These are phyloP conservation scores for Zangia roseola DNA, from an alignment of 768 basidiomycete species.

Conservation along the genomic window DNA sequence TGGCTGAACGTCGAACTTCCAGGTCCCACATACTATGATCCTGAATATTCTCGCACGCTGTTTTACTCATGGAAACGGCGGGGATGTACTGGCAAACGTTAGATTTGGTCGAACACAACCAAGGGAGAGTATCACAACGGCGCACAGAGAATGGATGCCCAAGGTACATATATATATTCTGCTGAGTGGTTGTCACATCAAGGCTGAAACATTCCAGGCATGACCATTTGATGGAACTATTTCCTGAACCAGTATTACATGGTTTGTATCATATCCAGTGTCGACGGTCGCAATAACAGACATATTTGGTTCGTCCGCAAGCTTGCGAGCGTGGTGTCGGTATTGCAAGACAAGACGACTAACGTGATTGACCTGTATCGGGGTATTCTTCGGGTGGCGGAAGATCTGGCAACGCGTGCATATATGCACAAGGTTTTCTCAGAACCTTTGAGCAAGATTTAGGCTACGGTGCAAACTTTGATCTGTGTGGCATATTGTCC, in stretches of 20 bases:
- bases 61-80: conserved; percentile 98
- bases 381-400: conserved; percentile 80
- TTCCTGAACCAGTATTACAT: conserved; percentile 94
- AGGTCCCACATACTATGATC: conserved; percentile 91
- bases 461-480: conserved; percentile 65
- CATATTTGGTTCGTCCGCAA: conserved; percentile 95
- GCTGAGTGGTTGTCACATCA: not conserved
- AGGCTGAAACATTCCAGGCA: conserved; percentile 51
- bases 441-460: conserved; percentile 73
- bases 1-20: conserved; percentile 98
- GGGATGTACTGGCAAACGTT: conserved; percentile 95
- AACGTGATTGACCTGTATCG: conserved; percentile 88
- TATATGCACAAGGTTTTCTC: conserved; percentile 84
- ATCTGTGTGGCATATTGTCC: not conserved
- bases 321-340: conserved; percentile 89
- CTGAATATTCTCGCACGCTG: conserved; percentile 98
- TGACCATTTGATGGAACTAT: conserved; percentile 95
- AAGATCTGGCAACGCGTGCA: conserved; percentile 83
- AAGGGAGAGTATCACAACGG: conserved; percentile 93
- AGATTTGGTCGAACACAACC: conserved; percentile 86
- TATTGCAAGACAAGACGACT: conserved; percentile 96
- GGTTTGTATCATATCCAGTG: conserved; percentile 64
- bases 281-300: conserved; percentile 80
- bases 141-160: conserved; percentile 87
- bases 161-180: conserved; percentile 61